Evolutionary conservation across 306 rosid species (phyloP).

Genomic region (Oxytropis ochrocephala): DNA sequence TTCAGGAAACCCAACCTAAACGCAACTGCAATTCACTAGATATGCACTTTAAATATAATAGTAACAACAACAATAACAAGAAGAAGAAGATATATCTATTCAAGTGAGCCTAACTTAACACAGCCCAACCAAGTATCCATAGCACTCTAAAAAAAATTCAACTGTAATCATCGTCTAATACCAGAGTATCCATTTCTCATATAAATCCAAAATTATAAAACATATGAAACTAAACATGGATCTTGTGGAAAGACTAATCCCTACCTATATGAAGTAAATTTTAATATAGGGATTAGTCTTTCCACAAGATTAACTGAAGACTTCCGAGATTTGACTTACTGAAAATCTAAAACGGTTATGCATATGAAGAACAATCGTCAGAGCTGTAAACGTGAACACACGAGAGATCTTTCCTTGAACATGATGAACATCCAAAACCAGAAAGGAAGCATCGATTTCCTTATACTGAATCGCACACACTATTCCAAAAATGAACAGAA

Average conservation of each 20-base stretch:
- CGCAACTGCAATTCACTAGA: constrained; percentile 28
- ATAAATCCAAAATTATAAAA: constrained; percentile 1
- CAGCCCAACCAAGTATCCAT: constrained; percentile 7
- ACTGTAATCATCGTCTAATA: constrained; percentile 28
- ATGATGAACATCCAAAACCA: constrained; percentile 28
- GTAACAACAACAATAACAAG: neutral
- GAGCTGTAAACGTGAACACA: constrained; percentile 6
- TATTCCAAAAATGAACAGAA: neutral
- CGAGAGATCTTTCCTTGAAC: constrained; percentile 8
- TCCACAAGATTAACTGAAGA: neutral
- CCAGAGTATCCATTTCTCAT: neutral
- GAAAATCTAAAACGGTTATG: constrained; percentile 14
- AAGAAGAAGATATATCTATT: constrained; percentile 16
- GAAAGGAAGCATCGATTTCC: constrained; percentile 8
- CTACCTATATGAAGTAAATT: neutral
- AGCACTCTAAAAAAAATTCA: constrained; percentile 25
- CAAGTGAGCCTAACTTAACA: neutral
- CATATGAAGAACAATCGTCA: neutral
- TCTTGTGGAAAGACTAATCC: neutral
- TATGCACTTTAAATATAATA: neutral
- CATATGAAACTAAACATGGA: constrained; percentile 1
- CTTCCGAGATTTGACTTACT: constrained; percentile 9
- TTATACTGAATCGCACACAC: constrained; percentile 13
- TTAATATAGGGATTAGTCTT: no score
- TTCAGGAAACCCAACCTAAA: constrained; percentile 25